These are phyloP conservation scores for Trypanosoma boissoni DNA, from an alignment of 208 protist species.

Conservation along the genomic window DNA sequence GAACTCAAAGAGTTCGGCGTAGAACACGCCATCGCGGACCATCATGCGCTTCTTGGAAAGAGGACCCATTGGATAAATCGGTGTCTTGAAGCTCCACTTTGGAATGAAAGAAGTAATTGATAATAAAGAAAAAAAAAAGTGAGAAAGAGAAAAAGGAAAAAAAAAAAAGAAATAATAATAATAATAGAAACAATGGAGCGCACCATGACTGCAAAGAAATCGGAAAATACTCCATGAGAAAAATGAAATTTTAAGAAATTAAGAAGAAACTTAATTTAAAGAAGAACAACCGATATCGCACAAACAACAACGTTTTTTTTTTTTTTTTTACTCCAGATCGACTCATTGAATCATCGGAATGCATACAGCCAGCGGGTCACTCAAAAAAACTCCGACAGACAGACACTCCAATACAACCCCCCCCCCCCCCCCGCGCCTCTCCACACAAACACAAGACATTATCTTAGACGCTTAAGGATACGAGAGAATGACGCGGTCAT, in stretches of 20 bases:
- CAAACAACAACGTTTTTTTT: too few species aligned
- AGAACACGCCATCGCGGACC: conserved; percentile 99
- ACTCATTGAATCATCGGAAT: background rate
- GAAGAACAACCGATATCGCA: too few species aligned
- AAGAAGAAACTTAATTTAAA: too few species aligned
- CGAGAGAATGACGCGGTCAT: conserved; percentile 77
- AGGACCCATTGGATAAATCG: conserved; percentile 42
- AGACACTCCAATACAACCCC: background rate
- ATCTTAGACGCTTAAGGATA: conserved; percentile 29
- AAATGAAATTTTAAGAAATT: conserved; percentile 1
- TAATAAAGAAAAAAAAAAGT: background rate
- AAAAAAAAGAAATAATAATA: conserved; percentile 3
- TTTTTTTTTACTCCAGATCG: conserved; percentile 2
- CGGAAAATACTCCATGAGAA: background rate
- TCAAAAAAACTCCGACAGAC: too few species aligned
- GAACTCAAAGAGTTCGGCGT: conserved; percentile 99
- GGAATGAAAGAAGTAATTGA: background rate
- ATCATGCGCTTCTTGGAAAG: conserved; percentile 96
- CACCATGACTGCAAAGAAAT: background rate
- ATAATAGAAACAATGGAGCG: conserved; percentile 1
- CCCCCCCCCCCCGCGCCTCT: background rate
- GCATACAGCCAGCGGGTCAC: too few species aligned
- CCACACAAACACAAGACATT: background rate
- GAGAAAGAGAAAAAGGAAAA: conserved; percentile 7
- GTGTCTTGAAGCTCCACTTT: background rate